A percentile compares a stretch with the other conserved stretches of the same genome.
Conservation (phyloP, 768 basidiomycete genomes). For the Hypholoma fasciculare region DNA sequence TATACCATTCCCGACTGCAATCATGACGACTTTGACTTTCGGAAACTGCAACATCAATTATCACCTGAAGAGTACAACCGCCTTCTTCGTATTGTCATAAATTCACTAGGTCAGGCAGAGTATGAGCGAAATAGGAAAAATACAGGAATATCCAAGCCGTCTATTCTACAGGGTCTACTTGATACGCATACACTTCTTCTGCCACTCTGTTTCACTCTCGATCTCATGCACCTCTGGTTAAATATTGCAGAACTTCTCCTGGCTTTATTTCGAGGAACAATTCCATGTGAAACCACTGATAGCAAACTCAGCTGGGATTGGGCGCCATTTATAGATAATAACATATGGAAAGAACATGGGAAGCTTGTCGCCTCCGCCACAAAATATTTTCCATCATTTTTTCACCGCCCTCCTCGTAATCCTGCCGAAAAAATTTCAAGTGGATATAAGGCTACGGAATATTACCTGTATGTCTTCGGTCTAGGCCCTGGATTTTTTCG, state of each 20-base stretch:
- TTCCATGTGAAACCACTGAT: conserved; percentile 21
- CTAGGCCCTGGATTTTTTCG: conserved; percentile 32
- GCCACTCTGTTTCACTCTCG: conserved; percentile 24
- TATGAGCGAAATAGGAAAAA: conserved; percentile 20
- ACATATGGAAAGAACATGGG: conserved; percentile 30
- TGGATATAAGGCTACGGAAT: conserved; percentile 41
- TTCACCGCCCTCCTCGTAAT: conserved; percentile 28
- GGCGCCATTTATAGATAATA: conserved; percentile 22
- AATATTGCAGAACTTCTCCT: conserved; percentile 33
- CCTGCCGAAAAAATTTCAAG: conserved; percentile 30
- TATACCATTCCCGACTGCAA: not conserved
- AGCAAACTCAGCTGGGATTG: conserved; percentile 25
- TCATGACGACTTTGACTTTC: conserved; percentile 7
- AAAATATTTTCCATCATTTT: conserved; percentile 24
- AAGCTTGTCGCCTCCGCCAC: conserved; percentile 6
- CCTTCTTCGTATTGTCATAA: conserved; percentile 7
- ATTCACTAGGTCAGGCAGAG: conserved; percentile 11
- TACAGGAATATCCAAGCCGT: conserved; percentile 36
- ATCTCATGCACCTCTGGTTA: conserved; percentile 33
- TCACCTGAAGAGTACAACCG: not conserved
- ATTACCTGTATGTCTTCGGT: conserved; percentile 29
- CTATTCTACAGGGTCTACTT: conserved; percentile 22
- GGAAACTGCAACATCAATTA: not conserved
- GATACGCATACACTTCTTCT: conserved; percentile 20
- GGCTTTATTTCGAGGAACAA: conserved; percentile 29